Percentiles rank a stretch among this genome's conserved stretches.
phyloP scores from a whole-genome alignment of 2,329 filamentous ascomycete genomes.

The Ceratocystis diversiconidia region DNA sequence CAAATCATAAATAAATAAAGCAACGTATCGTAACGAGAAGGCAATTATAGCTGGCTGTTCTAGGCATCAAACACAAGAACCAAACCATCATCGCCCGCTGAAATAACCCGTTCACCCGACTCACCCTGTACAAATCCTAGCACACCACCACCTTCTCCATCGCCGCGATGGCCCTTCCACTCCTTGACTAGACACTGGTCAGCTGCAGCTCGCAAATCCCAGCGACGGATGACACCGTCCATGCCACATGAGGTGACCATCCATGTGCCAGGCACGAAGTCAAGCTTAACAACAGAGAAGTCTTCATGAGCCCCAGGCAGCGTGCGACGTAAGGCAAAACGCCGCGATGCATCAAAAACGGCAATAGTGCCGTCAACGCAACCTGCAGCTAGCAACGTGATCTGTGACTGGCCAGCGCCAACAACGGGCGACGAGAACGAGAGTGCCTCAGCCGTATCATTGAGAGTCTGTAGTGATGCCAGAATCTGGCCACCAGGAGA shows the following conservation, averaged over 20 bases:
- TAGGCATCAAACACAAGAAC: constrained; percentile 52
- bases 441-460: constrained; percentile 61
- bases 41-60: constrained; percentile 5
- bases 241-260: constrained; percentile 78
- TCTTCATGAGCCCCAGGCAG: constrained; percentile 74
- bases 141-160: constrained; percentile 76
- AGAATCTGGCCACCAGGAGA: constrained; percentile 48
- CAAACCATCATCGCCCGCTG: constrained; percentile 76
- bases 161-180: constrained; percentile 78
- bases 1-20: not conserved
- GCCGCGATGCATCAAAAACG: constrained; percentile 72
- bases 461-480: constrained; percentile 67
- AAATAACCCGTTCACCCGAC: constrained; percentile 61
- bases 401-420: constrained; percentile 32
- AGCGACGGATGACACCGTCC: constrained; percentile 79
- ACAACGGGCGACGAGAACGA: constrained; percentile 36
- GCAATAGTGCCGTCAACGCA: constrained; percentile 66
- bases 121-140: constrained; percentile 78
- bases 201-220: constrained; percentile 61
- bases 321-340: constrained; percentile 73
- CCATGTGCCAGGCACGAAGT: constrained; percentile 59
- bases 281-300: constrained; percentile 82
- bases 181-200: constrained; percentile 60
- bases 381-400: constrained; percentile 45
- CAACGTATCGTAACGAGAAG: constrained; percentile 1